phyloP scores from a whole-genome alignment of 2,329 filamentous ascomycete species.

The Pseudohalonectria lignicola region DNA sequence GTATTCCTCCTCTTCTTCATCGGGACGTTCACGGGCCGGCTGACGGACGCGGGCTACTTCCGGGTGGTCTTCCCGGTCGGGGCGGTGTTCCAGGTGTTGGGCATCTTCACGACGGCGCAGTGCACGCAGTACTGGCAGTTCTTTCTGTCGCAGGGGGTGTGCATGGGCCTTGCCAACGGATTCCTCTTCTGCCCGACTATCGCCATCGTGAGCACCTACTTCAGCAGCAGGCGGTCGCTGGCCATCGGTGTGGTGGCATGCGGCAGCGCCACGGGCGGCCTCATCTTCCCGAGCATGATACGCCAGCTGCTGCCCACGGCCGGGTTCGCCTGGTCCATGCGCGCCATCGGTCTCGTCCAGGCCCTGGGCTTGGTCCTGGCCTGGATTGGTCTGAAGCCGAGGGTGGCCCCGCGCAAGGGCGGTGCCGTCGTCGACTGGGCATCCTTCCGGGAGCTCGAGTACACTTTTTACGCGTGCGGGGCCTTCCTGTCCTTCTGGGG shows the following conservation, averaged over 20 bases:
- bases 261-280: constrained; percentile 48
- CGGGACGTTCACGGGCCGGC: constrained; percentile 38
- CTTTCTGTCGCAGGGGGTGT: constrained; percentile 42
- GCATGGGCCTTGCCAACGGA: constrained; percentile 46
- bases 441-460: constrained; percentile 46
- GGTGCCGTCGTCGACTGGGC: constrained; percentile 16
- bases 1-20: constrained; percentile 45
- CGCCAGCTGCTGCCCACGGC: constrained; percentile 41
- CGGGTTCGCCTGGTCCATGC: constrained; percentile 48
- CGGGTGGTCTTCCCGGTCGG: constrained; percentile 28
- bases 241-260: constrained; percentile 51
- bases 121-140: constrained; percentile 42
- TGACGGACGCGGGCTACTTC: constrained; percentile 43
- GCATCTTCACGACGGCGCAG: constrained; percentile 33
- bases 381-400: constrained; percentile 28
- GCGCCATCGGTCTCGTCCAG: constrained; percentile 51
- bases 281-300: constrained; percentile 47
- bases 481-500: constrained; percentile 38
- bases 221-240: constrained; percentile 41
- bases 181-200: constrained; percentile 54
- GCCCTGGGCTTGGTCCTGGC: constrained; percentile 30
- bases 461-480: constrained; percentile 37
- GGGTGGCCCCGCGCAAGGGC: constrained; percentile 26
- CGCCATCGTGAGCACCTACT: constrained; percentile 57
- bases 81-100: constrained; percentile 27